These are phyloP conservation scores for Torrubiellomyces zombiae DNA, from an alignment of 2,329 filamentous ascomycete species.

Conservation along the genomic window DNA sequence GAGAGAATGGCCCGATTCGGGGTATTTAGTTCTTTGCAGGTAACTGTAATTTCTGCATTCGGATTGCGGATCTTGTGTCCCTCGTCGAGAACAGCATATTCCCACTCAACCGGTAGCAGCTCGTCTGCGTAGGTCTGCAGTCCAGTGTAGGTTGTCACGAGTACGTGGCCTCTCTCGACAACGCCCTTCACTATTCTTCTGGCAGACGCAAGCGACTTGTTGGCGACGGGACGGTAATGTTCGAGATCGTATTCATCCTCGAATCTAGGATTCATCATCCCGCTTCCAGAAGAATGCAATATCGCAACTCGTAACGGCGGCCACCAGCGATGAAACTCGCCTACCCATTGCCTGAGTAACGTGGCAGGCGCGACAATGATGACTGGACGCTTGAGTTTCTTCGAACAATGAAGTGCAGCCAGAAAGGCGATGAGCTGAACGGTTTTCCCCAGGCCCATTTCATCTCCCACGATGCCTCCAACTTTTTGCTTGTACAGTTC, in stretches of 20 bases:
- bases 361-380: constrained; percentile 90
- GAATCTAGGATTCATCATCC: constrained; percentile 74
- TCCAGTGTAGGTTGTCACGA: constrained; percentile 91
- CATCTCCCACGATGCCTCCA: constrained; percentile 88
- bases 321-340: constrained; percentile 98
- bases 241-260: constrained; percentile 36
- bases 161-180: constrained; percentile 68
- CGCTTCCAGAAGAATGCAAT: constrained; percentile 84
- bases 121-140: constrained; percentile 82
- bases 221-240: constrained; percentile 16
- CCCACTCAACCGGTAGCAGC: constrained; percentile 73
- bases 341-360: constrained; percentile 93
- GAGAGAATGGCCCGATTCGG: constrained; percentile 85
- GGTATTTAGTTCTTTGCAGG: constrained; percentile 85
- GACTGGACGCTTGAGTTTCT: constrained; percentile 65
- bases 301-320: constrained; percentile 95
- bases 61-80: constrained; percentile 97
- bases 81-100: constrained; percentile 86
- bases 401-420: constrained; percentile 83
- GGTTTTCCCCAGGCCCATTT: constrained; percentile 98
- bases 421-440: constrained; percentile 59
- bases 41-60: constrained; percentile 84
- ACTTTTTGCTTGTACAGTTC: constrained; percentile 81
- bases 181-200: constrained; percentile 71
- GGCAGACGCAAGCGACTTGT: constrained; percentile 38